Conservation (phyloP, 352 stramenopile species). For the Phytophthora crassamura region DNA sequence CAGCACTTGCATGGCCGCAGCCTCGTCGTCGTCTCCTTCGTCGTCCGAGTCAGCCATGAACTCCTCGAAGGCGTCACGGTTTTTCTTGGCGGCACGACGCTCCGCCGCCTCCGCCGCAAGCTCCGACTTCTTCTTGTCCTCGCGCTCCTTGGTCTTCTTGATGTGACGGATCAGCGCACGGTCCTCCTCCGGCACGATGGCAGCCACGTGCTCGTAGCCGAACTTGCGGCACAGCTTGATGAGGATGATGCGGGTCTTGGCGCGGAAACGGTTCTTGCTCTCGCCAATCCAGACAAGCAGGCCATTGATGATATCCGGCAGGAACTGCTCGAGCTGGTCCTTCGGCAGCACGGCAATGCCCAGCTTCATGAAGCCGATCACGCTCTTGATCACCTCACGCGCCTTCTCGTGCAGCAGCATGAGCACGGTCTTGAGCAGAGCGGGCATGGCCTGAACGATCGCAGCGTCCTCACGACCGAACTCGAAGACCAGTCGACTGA, state of each 20-base stretch:
- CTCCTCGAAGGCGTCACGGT: constrained; percentile 70
- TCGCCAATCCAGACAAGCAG: constrained; percentile 94
- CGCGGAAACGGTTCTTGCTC: constrained; percentile 95
- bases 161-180: constrained; percentile 95
- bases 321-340: constrained; percentile 90
- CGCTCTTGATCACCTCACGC: constrained; percentile 96
- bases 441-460: constrained; percentile 83
- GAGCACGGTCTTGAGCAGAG: constrained; percentile 92
- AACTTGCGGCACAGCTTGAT: constrained; percentile 96
- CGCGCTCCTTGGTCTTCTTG: constrained; percentile 94
- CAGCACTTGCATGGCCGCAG: constrained; percentile 83
- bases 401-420: constrained; percentile 94
- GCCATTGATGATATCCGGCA: constrained; percentile 93
- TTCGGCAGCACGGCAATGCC: constrained; percentile 91
- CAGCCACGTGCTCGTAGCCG: constrained; percentile 92
- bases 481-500: constrained; percentile 96
- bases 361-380: constrained; percentile 97
- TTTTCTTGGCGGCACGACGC: constrained; percentile 55
- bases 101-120: constrained; percentile 53
- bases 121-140: constrained; percentile 89
- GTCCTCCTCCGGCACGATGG: constrained; percentile 91
- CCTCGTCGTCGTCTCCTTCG: constrained; percentile 79
- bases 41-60: constrained; percentile 88
- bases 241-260: constrained; percentile 96
- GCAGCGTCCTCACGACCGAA: constrained; percentile 82